Percentiles rank a stretch among this genome's conserved stretches.
Conservation (phyloP, 768 basidiomycete species). For the Royoungia palumana region DNA sequence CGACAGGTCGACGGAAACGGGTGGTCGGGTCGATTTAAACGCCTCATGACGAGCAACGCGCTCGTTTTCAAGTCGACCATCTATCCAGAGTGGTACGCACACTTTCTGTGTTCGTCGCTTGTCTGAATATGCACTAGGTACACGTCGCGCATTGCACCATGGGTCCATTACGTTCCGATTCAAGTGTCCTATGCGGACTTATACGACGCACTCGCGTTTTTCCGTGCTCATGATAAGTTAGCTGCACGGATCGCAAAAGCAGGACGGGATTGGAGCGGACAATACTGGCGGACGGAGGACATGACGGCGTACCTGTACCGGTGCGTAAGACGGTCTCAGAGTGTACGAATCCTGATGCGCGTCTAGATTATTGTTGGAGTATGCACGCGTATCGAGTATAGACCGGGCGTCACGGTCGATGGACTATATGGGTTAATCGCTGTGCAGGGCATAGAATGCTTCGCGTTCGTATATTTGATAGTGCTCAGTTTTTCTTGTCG, state of each 20-base stretch:
- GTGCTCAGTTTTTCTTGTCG: no score
- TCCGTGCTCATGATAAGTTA: slow-evolving; percentile 62
- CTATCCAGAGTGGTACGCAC: slow-evolving; percentile 65
- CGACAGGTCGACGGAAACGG: slow-evolving; percentile 57
- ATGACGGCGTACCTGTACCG: slow-evolving; percentile 56
- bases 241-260: slow-evolving; percentile 53
- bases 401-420: slow-evolving; percentile 46
- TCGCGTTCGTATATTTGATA: no score
- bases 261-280: slow-evolving; percentile 55
- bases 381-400: slow-evolving; percentile 47
- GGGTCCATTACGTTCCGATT: slow-evolving; percentile 75
- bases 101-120: background rate
- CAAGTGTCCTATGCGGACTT: slow-evolving; percentile 64
- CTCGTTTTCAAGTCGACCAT: slow-evolving; percentile 68
- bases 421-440: slow-evolving; percentile 26
- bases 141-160: slow-evolving; percentile 54
- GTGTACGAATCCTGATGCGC: background rate
- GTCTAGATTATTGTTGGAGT: slow-evolving; percentile 51
- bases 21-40: slow-evolving; percentile 68
- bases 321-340: slow-evolving; percentile 27
- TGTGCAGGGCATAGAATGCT: no score
- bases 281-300: slow-evolving; percentile 60
- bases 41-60: slow-evolving; percentile 58
- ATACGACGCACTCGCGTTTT: slow-evolving; percentile 70
- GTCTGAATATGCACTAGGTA: slow-evolving; percentile 37